A percentile compares a stretch with the other conserved stretches of the same genome.
Evolutionary conservation across 495 filamentous ascomycete species (phyloP).

Genomic region (Penicillium ochrochloron): DNA sequence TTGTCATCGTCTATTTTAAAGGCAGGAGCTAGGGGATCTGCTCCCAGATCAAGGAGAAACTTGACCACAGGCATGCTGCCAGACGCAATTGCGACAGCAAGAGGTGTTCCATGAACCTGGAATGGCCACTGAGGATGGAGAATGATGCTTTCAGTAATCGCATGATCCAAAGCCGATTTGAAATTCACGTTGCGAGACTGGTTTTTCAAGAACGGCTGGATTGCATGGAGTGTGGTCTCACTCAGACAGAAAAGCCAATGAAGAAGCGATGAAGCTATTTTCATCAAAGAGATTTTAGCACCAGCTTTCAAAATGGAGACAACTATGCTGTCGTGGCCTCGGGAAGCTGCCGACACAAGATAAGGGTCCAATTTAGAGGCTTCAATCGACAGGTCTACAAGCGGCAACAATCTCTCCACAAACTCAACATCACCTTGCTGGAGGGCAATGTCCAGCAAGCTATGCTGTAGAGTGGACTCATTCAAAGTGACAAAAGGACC

Average conservation of each 20-base stretch:
- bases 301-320: slow-evolving; percentile 7
- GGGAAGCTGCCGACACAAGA: slow-evolving; percentile 8
- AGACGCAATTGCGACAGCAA: slow-evolving; percentile 29
- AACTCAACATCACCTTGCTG: slow-evolving; percentile 3
- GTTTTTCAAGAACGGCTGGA: not conserved
- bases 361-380: not conserved
- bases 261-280: slow-evolving; percentile 8
- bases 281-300: not conserved
- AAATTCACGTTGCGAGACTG: not conserved
- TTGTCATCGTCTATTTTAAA: slow-evolving; percentile 4
- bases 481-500: not conserved
- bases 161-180: slow-evolving; percentile 16
- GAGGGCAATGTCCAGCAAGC: not conserved
- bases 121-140: slow-evolving; percentile 35
- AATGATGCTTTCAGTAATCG: slow-evolving; percentile 9
- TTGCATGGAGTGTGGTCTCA: slow-evolving; percentile 5
- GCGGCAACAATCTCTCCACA: not conserved
- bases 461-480: not conserved
- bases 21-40: slow-evolving; percentile 11
- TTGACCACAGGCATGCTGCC: slow-evolving; percentile 23
- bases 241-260: slow-evolving; percentile 30
- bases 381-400: not conserved
- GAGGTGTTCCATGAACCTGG: slow-evolving; percentile 29
- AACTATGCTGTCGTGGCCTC: slow-evolving; percentile 4
- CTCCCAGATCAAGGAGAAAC: slow-evolving; percentile 18